Base-by-base conservation (phyloP, 1,139 yeast genomes). In the Zygotorulaspora mrakii region DNA sequence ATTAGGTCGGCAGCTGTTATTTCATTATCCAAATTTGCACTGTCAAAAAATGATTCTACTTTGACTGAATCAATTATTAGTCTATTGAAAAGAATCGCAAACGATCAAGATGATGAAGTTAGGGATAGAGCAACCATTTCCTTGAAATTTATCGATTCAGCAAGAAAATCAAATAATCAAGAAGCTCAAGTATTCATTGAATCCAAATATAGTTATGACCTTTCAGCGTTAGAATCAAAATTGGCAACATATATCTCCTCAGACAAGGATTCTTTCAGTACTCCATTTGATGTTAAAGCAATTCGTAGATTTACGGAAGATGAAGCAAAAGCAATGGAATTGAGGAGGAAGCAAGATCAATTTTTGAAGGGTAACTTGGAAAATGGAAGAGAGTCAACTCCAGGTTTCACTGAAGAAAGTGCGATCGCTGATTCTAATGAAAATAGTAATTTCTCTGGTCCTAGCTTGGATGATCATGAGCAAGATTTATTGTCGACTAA, bases 91-190 rank as follows among this genome's bases (percentile, higher is more conserved):
- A 81, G 97, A 67, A 88, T 95, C 54, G 47, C 59, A 16, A 85
- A 79, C 51, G 99, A 91, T 66, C 77, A 73, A 33, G 96, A 91
- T 61, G 98, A 91, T 65, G 99, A 91, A 67, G 98, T 94, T 27
- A 86, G 99, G 70, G 99, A 91, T 63, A 81, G 99, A 61, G 96
- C 98, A 6, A 87, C 95, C 2, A 71, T 91, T 50, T 81, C 95
- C 3, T 71, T 89, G 59, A 75, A 77, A 50, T 76, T 89, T 48
- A 75, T 87, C 45, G 72, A 70, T 30, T 55, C 69, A 4, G 47
- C 59, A 11, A 72, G 70, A 29, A 68, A 71, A 37, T 75, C 74
- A 40, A 66, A 71, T 31, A 56, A 54, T 27, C 45, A 49, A 22
- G 48, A 59, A 16, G 71, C 76, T 26, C 57, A 62, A 31, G 64